Base-by-base conservation (phyloP, 164 flowering plant genomes). In the Malania oleifera region DNA sequence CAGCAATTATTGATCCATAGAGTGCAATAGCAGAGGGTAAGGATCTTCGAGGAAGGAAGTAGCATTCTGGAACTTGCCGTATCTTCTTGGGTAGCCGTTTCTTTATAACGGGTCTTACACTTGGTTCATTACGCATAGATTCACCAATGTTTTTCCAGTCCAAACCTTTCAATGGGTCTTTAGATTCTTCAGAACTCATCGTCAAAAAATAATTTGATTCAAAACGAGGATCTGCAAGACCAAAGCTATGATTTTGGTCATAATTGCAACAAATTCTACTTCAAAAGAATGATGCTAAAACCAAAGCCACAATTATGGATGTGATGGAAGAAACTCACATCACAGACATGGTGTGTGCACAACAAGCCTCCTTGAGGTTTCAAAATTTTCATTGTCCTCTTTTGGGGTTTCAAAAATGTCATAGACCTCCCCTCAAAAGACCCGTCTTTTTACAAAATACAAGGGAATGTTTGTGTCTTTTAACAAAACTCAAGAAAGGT, bases 21-120 rank as follows among this genome's bases (percentile, higher is more conserved):
- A 82, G 63, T 1, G 80, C 84, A 52, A 90, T 67, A 35, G 81
- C 63, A n/a, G 74, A 71, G 25, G 90, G 83, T 23, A 78, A 3
- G 25, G 97, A 77, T 60, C 75, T 75, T 35, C 95, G 79, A 39
- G 97, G 92, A 66, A 90, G 86, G 63, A 90, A 90, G 69, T 87
- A 90, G 67, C 40, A 80, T 1, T 90, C 92, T n/a, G 90, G 92
- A 40, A 83, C 80, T 62, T 82, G 76, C 65, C 90, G 81, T 18
- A 89, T 65, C 72, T 72, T 89, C 46, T 58, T 77, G 0, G 85
- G 90, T 52, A 76, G 78, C 48, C 87, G 75, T 63, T 83, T 84
- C 77, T 77, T 84, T 7, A 63, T 43, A 35, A 72, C 74, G 25
- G 75, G 67, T 49, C 48, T 75, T 26, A 34, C 70, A 57, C 49